These are phyloP conservation scores for Phytopythium montanum DNA, from an alignment of 352 stramenopile species.

Conservation along the genomic window DNA sequence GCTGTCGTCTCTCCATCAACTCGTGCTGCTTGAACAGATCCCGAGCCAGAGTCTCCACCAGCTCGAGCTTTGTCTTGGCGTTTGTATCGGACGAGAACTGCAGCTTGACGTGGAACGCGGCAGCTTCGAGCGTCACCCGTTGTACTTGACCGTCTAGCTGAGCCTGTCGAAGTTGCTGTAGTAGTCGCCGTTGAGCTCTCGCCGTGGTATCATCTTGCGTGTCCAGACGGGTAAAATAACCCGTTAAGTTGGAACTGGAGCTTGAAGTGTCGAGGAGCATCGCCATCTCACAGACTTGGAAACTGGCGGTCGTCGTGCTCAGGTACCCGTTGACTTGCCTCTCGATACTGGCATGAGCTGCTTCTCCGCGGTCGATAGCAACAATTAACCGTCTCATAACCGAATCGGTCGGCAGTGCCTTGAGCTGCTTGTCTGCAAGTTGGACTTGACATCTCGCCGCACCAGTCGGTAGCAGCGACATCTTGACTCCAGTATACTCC, in stretches of 20 bases:
- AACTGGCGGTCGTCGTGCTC: conserved; percentile 42
- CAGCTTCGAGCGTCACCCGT: conserved; percentile 45
- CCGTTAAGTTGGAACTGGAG: background rate
- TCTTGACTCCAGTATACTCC: conserved; percentile 4
- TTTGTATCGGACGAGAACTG: conserved; percentile 14
- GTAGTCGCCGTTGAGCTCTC: conserved; percentile 34
- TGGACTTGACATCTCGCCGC: conserved; percentile 56
- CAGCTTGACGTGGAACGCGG: conserved; percentile 52
- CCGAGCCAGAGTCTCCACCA: conserved; percentile 16
- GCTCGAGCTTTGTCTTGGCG: conserved; percentile 6
- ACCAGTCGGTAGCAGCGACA: conserved; percentile 38
- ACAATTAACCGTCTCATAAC: conserved; percentile 22
- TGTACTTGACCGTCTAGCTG: conserved; percentile 55
- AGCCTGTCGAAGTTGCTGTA: conserved; percentile 48
- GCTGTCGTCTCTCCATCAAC: conserved; percentile 50
- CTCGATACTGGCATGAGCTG: conserved; percentile 19
- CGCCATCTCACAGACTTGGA: conserved; percentile 57
- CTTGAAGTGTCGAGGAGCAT: background rate
- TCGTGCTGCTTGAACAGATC: conserved; percentile 60
- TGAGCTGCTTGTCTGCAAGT: conserved; percentile 48
- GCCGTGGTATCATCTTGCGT: conserved; percentile 18
- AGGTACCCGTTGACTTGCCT: conserved; percentile 60
- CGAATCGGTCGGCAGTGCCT: conserved; percentile 25
- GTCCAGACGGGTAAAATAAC: no score
- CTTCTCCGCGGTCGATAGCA: conserved; percentile 9